Conservation (phyloP, 2,329 filamentous ascomycete genomes). For the Colletotrichum eleusines region DNA sequence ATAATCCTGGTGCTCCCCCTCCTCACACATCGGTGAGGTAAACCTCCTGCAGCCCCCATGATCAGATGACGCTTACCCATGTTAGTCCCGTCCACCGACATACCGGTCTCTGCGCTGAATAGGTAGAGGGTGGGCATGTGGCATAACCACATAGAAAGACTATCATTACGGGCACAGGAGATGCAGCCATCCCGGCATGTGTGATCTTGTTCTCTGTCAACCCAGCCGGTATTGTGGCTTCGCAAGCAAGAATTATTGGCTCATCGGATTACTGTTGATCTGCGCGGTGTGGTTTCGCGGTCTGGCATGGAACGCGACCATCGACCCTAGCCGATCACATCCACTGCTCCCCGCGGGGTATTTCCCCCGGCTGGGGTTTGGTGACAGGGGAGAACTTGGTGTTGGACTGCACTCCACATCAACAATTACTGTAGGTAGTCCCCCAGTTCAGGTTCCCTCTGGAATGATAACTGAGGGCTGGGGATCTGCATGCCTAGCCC, state of each 20-base stretch:
- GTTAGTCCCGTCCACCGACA: conserved; percentile 9
- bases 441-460: not conserved
- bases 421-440: no score
- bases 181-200: conserved; percentile 14
- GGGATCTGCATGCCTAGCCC: conserved; percentile 23
- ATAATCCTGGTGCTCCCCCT: not conserved
- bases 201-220: not conserved
- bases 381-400: conserved; percentile 10
- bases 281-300: not conserved
- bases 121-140: conserved; percentile 19
- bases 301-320: not conserved
- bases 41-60: conserved; percentile 1
- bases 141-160: conserved; percentile 24
- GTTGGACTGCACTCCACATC: not conserved
- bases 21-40: not conserved
- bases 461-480: conserved; percentile 8
- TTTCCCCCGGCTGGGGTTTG: not conserved
- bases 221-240: not conserved
- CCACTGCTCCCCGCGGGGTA: conserved; percentile 12
- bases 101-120: not conserved
- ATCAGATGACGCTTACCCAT: conserved; percentile 15
- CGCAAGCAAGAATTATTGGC: not conserved
- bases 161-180: conserved; percentile 18
- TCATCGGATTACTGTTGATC: not conserved
- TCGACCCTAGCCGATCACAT: not conserved